Base-by-base conservation (phyloP, 1,284 basidiomycete species). In the Peniophora sp. region DNA sequence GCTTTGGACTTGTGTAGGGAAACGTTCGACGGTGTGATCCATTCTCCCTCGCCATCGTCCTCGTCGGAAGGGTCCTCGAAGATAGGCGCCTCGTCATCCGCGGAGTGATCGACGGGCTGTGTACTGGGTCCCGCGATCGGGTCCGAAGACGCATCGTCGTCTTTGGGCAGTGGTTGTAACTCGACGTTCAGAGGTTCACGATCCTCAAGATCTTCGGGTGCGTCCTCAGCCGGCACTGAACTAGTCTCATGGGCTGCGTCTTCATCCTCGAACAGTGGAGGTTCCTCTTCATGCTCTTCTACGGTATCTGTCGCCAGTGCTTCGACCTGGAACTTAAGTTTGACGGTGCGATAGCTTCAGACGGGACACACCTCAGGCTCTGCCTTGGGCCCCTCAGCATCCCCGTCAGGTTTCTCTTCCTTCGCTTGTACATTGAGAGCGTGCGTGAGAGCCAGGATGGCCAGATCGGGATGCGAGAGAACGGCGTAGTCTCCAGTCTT, bases 401-500 rank as follows among this genome's bases (percentile, higher is more conserved):
- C 18, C 18, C 8, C 15, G 5, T 8, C 18, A n/a, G 15, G 8
- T 8, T 41, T 41, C 15, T 41, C 37, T 15, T 20, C 37, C 37
- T 41, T 41, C n/a, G 37, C 37, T 41, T 41, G 27, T 22, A 32
- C 17, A 69, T 82, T 85, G 51, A 95, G 70, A 44, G 85, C 80
- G 63, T 91, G 88, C 0, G 94, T 92, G 58, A 99, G 72, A 0
- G 97, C 97, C 44, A 99, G 72, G 37, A 99, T 86, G 57, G 88
- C 86, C 52, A 99, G 67, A 82, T 99, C 97, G 15, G 95, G 81
- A 61, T 85, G 79, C 9, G 94, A 97, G 27, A 99, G 77, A 44
- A 96, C 96, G 34, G 91, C 77, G 64, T 93, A 96, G 69, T 99
- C 97, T 68, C 97, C 97, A 0, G 96, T 97, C 74, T 92, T 92